These are phyloP conservation scores for Xylariaceae sp. DNA, from an alignment of 2,329 filamentous ascomycete species.

Conservation along the genomic window DNA sequence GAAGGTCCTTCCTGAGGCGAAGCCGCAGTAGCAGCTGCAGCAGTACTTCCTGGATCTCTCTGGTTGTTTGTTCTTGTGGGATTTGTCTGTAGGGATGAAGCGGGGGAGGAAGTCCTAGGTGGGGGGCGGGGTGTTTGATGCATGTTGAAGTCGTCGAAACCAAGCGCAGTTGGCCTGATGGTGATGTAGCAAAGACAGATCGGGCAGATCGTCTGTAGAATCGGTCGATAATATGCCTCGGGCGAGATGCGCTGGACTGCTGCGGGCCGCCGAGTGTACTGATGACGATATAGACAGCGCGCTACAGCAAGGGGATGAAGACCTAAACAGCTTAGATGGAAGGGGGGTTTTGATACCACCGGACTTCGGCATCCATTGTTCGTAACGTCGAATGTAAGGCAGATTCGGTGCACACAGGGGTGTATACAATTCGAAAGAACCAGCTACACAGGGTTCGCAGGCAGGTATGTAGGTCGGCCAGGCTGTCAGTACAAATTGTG, in stretches of 20 bases:
- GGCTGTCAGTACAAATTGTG: constrained; percentile 22
- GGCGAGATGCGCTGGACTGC: constrained; percentile 10
- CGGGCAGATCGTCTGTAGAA: constrained; percentile 5
- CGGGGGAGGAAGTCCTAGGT: constrained; percentile 72
- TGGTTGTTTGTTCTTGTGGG: constrained; percentile 73
- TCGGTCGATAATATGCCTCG: constrained; percentile 14
- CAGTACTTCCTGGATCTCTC: constrained; percentile 58
- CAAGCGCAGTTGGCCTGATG: constrained; percentile 13
- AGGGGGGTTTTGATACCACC: constrained; percentile 37
- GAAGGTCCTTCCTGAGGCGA: constrained; percentile 42
- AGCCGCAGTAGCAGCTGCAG: constrained; percentile 47
- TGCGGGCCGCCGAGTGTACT: constrained; percentile 4
- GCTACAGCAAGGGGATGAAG: constrained; percentile 17
- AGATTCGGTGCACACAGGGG: constrained; percentile 17
- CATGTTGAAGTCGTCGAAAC: constrained; percentile 57
- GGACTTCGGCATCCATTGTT: constrained; percentile 43
- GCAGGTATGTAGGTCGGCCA: not conserved
- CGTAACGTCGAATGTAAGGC: constrained; percentile 20
- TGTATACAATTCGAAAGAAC: constrained; percentile 8
- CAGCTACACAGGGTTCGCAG: constrained; percentile 6
- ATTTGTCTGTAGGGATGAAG: constrained; percentile 72
- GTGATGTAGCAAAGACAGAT: not conserved
- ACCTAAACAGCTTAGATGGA: constrained; percentile 27
- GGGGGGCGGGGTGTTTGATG: constrained; percentile 85
- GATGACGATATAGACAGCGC: constrained; percentile 11